Evolutionary conservation across 108 stramenopile species (phyloP).

Genomic region (Fistulifera pelliculosa): DNA sequence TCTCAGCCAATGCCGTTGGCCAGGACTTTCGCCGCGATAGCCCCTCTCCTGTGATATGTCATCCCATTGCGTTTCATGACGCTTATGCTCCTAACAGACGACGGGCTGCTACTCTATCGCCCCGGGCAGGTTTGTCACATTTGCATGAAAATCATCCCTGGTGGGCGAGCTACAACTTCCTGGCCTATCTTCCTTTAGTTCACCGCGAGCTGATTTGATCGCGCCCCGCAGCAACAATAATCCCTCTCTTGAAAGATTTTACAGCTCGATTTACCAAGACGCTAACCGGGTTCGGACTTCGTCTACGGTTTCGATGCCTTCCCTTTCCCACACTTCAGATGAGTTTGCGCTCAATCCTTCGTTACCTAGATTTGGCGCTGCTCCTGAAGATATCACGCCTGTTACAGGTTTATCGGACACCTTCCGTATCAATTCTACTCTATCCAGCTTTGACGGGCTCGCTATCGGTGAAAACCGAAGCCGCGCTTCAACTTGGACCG

Average conservation of each 20-base stretch:
- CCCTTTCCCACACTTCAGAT: conserved; percentile 16
- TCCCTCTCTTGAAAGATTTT: not conserved
- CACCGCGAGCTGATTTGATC: not conserved
- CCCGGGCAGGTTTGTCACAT: conserved; percentile 36
- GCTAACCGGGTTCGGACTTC: conserved; percentile 25
- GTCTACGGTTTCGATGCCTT: conserved; percentile 22
- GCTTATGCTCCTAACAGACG: conserved; percentile 38
- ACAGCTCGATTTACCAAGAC: not conserved
- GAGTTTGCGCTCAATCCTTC: conserved; percentile 16
- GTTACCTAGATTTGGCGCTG: conserved; percentile 1
- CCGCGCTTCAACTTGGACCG: conserved; percentile 3
- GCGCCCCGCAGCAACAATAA: not conserved
- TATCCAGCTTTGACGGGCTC: too few relatives aligned
- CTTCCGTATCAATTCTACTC: not conserved
- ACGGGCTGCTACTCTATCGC: conserved; percentile 53
- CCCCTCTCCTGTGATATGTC: conserved; percentile 1
- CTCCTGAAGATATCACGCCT: conserved; percentile 1
- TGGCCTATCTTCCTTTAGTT: conserved; percentile 5
- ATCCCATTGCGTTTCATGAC: conserved; percentile 16
- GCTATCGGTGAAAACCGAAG: not conserved
- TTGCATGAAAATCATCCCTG: conserved; percentile 31
- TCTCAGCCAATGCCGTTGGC: not conserved
- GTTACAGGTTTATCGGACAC: conserved; percentile 4
- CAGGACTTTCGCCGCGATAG: conserved; percentile 10
- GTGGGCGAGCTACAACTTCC: conserved; percentile 10